phyloP scores from a whole-genome alignment of 2,329 filamentous ascomycete genomes.

The Falciphora oryzae region DNA sequence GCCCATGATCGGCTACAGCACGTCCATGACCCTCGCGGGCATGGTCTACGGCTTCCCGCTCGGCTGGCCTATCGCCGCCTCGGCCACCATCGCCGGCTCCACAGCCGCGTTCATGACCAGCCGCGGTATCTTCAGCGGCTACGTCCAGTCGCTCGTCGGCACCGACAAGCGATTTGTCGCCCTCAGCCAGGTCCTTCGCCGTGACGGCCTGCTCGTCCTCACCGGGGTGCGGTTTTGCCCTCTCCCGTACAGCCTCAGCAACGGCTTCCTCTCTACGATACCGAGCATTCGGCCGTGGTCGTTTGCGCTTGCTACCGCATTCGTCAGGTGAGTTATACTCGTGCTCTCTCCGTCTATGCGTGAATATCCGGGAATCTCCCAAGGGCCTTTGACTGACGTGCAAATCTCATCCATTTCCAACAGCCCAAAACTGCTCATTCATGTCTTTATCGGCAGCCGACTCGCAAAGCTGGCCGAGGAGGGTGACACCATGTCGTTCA shows the following conservation, averaged over 20 bases:
- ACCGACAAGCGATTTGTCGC: constrained; percentile 84
- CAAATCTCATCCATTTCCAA: background rate
- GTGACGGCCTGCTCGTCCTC: constrained; percentile 82
- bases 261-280: constrained; percentile 90
- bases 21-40: constrained; percentile 51
- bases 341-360: background rate
- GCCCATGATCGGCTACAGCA: constrained; percentile 81
- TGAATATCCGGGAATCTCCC: background rate
- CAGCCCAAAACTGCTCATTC: constrained; percentile 80
- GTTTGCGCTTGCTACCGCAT: constrained; percentile 76
- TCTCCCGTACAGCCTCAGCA: constrained; percentile 85
- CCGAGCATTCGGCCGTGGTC: constrained; percentile 72
- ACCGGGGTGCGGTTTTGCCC: constrained; percentile 91
- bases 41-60: constrained; percentile 51
- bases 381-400: background rate
- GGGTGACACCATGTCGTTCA: constrained; percentile 71
- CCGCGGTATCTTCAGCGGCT: constrained; percentile 68
- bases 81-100: constrained; percentile 72
- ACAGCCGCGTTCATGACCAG: constrained; percentile 75
- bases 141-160: constrained; percentile 76
- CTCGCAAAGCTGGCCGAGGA: constrained; percentile 78
- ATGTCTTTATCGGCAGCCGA: constrained; percentile 85
- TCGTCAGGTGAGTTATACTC: constrained; percentile 50
- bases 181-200: constrained; percentile 78
- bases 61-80: constrained; percentile 79